Evolutionary conservation across 179 eudicot genomes (phyloP).

Genomic region (Corrigiola litoralis): DNA sequence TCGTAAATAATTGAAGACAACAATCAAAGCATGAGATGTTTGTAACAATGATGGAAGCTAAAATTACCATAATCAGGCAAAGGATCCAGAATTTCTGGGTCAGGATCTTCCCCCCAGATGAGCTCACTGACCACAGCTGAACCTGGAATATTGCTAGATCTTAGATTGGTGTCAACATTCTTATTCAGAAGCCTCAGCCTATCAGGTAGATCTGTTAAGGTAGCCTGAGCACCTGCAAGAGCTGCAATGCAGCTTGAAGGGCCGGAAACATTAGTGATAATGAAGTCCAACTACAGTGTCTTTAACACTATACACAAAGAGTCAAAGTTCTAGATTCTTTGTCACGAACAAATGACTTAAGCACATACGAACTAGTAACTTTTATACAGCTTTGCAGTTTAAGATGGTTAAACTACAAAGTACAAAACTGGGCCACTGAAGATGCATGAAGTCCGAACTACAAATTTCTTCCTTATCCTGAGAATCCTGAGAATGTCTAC

Average conservation of each 20-base stretch:
- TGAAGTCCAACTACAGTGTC: not conserved
- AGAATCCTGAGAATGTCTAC: not conserved
- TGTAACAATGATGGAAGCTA: not conserved
- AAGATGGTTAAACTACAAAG: not conserved
- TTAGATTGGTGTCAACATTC: constrained; percentile 61
- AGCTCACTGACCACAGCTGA: constrained; percentile 64
- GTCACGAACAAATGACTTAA: not conserved
- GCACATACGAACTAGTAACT: not conserved
- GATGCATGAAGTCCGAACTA: no score
- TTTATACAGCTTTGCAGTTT: not conserved
- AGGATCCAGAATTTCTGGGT: constrained; percentile 48
- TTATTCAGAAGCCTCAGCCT: constrained; percentile 73
- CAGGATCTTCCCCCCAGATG: constrained; percentile 75
- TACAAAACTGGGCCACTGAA: no score
- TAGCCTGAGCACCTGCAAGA: constrained; percentile 71
- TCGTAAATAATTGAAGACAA: not conserved
- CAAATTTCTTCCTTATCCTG: no score
- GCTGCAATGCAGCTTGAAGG: constrained; percentile 83
- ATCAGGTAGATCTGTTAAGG: constrained; percentile 81
- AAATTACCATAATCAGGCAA: constrained; percentile 70
- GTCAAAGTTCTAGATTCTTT: no score
- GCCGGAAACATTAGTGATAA: constrained; percentile 11
- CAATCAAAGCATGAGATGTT: not conserved
- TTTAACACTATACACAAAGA: not conserved
- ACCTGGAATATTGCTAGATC: constrained; percentile 49